phyloP scores from a whole-genome alignment of 1,139 yeast genomes.

The Saccharomyces hybrid region DNA sequence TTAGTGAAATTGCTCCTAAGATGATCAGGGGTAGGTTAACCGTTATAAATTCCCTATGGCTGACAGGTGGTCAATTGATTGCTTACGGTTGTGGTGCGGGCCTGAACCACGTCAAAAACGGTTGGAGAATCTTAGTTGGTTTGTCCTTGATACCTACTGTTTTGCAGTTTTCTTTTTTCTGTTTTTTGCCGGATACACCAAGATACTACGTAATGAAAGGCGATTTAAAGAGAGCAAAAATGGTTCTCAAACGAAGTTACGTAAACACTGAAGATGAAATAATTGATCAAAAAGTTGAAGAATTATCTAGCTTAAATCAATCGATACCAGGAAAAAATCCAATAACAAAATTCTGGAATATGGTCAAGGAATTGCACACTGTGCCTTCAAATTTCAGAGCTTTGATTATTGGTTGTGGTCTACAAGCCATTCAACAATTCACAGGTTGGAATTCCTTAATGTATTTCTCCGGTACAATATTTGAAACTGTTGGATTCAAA shows the following conservation, averaged over 20 bases:
- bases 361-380: conserved; percentile 60
- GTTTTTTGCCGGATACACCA: conserved; percentile 93
- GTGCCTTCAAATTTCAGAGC: conserved; percentile 84
- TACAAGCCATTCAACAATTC: conserved; percentile 92
- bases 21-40: conserved; percentile 83
- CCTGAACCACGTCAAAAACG: conserved; percentile 58
- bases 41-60: conserved; percentile 39
- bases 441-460: conserved; percentile 92
- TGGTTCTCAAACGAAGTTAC: conserved; percentile 55
- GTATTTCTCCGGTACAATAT: conserved; percentile 88
- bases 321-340: conserved; percentile 56
- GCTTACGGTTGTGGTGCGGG: conserved; percentile 95
- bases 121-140: conserved; percentile 93
- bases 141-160: conserved; percentile 82
- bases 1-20: conserved; percentile 87
- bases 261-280: conserved; percentile 47
- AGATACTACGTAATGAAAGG: conserved; percentile 74
- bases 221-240: conserved; percentile 53
- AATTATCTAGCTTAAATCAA: conserved; percentile 49
- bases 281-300: conserved; percentile 51
- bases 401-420: conserved; percentile 76
- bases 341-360: conserved; percentile 47
- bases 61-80: conserved; percentile 82
- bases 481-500: conserved; percentile 77
- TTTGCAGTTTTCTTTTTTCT: conserved; percentile 64